These are phyloP conservation scores for Halenospora varia DNA, from an alignment of 495 filamentous ascomycete genomes.

Conservation along the genomic window DNA sequence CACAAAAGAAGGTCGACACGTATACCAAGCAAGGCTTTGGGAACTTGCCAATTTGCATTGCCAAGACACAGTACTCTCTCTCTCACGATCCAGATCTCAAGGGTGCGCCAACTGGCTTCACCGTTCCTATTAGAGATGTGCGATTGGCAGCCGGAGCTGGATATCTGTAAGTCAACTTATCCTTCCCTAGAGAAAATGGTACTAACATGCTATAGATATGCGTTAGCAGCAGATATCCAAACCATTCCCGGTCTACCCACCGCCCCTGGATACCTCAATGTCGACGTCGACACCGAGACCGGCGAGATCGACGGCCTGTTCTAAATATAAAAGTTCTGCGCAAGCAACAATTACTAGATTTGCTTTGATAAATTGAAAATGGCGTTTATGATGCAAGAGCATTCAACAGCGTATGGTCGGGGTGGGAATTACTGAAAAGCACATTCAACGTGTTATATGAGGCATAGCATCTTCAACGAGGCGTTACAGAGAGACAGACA, in stretches of 20 bases:
- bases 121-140: constrained; percentile 91
- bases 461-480: constrained; percentile 20
- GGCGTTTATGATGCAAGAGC: neutral
- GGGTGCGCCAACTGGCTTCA: constrained; percentile 95
- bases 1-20: constrained; percentile 91
- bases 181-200: neutral
- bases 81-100: constrained; percentile 92
- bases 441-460: constrained; percentile 18
- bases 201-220: constrained; percentile 58
- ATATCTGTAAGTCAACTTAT: constrained; percentile 56
- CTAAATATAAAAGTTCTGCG: constrained; percentile 32
- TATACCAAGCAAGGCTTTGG: constrained; percentile 91
- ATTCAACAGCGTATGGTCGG: constrained; percentile 20
- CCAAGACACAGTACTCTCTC: constrained; percentile 97
- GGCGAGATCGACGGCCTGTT: constrained; percentile 96
- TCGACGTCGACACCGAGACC: constrained; percentile 88
- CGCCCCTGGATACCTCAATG: constrained; percentile 92
- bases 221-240: constrained; percentile 94
- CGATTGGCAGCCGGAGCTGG: constrained; percentile 90
- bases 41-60: constrained; percentile 91
- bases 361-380: neutral
- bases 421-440: constrained; percentile 3
- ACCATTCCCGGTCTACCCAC: constrained; percentile 96
- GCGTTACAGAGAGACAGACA: constrained; percentile 12
- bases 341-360: neutral